Base-by-base conservation (phyloP, 495 filamentous ascomycete genomes). In the Xylaria acuta region DNA sequence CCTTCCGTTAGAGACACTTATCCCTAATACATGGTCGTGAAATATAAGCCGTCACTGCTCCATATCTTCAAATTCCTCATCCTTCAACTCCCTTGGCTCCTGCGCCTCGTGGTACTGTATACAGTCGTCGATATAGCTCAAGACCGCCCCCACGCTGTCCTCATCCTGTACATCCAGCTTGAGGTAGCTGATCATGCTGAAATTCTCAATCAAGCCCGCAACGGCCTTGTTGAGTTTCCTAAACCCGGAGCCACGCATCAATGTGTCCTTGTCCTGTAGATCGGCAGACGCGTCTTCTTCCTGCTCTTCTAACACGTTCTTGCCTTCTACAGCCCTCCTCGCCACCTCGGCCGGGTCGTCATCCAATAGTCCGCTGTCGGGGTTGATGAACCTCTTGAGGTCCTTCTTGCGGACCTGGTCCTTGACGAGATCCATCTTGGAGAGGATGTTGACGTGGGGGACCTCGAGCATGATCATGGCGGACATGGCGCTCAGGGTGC, bases 381-480 rank as follows among this genome's bases (percentile, higher is more conserved):
- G 94, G 67, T 94, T 92, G 62, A 95, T 82, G 76, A 97, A 99
- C 1, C 92, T 85, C 84, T 94, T 96, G 36, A 99, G 79, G 75
- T 97, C 94, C 79, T 90, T 90, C 75, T 92, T 91, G 1, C 91
- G 86, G 5, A 98, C 87, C 80, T 92, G 92, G 41, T 92, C 93
- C 74, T 93, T 94, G 67, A 98, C 88, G 64, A 98, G 89, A 79
- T 98, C 96, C 95, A 99, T 97, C 86, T 99, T 99, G 72, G 89
- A 94, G 73, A 99, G 85, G 67, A 98, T 90, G 77, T 98, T 98
- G 76, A 99, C 84, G 77, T 99, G 96, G 3, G 96, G 96, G 72
- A 98, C 88, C 83, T 97, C 96, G 56, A 99, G 86, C 94, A 98
- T 94, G 73, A 98, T 88, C 96, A 99, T 99, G 43, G 96, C 95